Percentiles rank a stretch among this genome's conserved stretches.
phyloP scores from a whole-genome alignment of 257 asterid genomes.

The Petunia axillaris region DNA sequence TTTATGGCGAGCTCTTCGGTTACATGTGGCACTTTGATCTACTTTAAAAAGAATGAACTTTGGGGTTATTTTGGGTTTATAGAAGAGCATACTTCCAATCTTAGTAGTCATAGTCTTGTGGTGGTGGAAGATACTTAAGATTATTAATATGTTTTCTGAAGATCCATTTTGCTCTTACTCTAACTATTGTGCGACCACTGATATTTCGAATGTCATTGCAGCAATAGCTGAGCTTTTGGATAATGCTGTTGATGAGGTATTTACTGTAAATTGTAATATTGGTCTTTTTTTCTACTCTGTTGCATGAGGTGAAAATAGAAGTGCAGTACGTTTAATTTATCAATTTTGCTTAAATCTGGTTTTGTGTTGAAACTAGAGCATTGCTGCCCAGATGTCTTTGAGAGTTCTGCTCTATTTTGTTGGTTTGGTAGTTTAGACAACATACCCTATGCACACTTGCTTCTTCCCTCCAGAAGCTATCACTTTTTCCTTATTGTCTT shows the following conservation, averaged over 20 bases:
- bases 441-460: background rate
- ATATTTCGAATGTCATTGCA: constrained; percentile 40
- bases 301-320: constrained; percentile 11
- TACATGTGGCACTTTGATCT: constrained; percentile 11
- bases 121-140: constrained; percentile 12
- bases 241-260: constrained; percentile 96
- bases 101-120: background rate
- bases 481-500: background rate
- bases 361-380: constrained; percentile 11
- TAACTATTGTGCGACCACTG: constrained; percentile 13
- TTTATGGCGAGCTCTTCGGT: background rate
- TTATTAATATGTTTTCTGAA: background rate
- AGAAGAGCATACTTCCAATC: constrained; percentile 4
- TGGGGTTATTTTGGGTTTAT: constrained; percentile 15
- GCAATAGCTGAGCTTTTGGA: constrained; percentile 96
- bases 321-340: background rate
- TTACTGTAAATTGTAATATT: constrained; percentile 24
- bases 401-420: constrained; percentile 11
- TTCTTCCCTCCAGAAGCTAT: background rate
- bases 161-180: background rate
- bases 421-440: background rate
- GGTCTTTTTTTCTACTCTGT: background rate
- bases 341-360: background rate
- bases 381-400: constrained; percentile 10
- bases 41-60: background rate